These are phyloP conservation scores for Coemansia sp. DNA, from an alignment of 192 early-diverging fungal species.

Conservation along the genomic window DNA sequence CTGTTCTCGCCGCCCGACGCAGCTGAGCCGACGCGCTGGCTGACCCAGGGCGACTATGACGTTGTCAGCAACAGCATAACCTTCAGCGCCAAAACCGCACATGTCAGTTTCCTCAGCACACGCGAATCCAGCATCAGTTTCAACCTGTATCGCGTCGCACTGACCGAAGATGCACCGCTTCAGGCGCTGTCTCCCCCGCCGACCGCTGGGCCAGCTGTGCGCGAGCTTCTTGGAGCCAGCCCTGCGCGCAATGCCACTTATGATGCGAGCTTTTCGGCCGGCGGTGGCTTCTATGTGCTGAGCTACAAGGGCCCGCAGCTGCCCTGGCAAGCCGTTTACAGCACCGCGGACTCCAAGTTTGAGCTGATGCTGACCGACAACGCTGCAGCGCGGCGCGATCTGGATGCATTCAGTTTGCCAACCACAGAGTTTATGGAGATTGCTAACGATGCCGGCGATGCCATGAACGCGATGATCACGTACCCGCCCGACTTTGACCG, in stretches of 20 bases:
- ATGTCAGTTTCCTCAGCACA: conserved; percentile 51
- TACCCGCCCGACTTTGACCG: conserved; percentile 76
- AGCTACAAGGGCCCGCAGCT: conserved; percentile 80
- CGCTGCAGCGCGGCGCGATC: conserved; percentile 32
- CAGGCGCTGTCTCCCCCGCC: conserved; percentile 36
- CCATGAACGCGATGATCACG: conserved; percentile 76
- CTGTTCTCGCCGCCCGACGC: conserved; percentile 55
- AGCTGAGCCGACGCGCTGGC: conserved; percentile 49
- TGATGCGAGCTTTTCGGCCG: conserved; percentile 65
- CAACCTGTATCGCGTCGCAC: conserved; percentile 46
- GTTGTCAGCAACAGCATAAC: conserved; percentile 51
- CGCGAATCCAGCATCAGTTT: conserved; percentile 33
- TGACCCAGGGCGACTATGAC: conserved; percentile 72
- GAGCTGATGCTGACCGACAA: conserved; percentile 60
- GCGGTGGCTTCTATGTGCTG: conserved; percentile 67
- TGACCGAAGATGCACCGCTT: conserved; percentile 15
- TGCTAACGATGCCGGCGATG: conserved; percentile 43
- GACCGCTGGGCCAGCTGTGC: not conserved
- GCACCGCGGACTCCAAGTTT: conserved; percentile 52
- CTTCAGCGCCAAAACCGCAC: conserved; percentile 31
- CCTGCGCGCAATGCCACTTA: conserved; percentile 53
- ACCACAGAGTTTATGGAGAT: conserved; percentile 48
- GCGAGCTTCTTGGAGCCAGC: conserved; percentile 10
- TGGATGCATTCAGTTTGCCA: conserved; percentile 62
- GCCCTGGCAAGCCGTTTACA: conserved; percentile 70